Conservation (phyloP, 2,329 filamentous ascomycete species). For the Pseudovirgaria hyperparasitica region DNA sequence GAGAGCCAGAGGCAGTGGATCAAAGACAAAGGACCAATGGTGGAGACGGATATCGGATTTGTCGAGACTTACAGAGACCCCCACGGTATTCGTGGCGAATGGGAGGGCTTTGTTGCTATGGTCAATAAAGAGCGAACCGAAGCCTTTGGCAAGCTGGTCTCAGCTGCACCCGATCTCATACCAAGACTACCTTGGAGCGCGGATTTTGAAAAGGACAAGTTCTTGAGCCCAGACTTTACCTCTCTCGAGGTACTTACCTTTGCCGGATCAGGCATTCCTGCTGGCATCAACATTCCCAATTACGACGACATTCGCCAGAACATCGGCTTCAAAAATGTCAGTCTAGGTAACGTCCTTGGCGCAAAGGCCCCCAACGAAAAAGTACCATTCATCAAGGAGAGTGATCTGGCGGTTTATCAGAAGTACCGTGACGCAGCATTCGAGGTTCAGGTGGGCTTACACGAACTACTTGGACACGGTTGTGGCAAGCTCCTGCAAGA, state of each 20-base stretch:
- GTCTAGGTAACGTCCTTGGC: constrained; percentile 80
- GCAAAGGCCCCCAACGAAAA: constrained; percentile 88
- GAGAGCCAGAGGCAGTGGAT: constrained; percentile 41
- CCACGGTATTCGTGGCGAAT: constrained; percentile 40
- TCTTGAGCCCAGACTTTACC: constrained; percentile 90
- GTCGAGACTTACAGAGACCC: constrained; percentile 44
- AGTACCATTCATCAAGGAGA: constrained; percentile 74
- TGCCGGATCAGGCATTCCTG: constrained; percentile 46
- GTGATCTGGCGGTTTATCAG: constrained; percentile 65
- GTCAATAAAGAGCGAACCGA: constrained; percentile 85
- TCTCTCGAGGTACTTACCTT: constrained; percentile 86
- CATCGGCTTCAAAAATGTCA: constrained; percentile 86
- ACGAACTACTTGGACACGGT: constrained; percentile 80
- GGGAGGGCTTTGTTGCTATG: constrained; percentile 42
- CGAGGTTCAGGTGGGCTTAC: constrained; percentile 89
- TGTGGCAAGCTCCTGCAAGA: constrained; percentile 92
- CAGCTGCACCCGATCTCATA: constrained; percentile 69
- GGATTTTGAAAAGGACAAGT: constrained; percentile 93
- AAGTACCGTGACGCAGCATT: constrained; percentile 80
- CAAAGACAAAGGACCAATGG: constrained; percentile 36
- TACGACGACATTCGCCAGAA: constrained; percentile 49
- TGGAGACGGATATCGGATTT: constrained; percentile 42
- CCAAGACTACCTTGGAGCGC: constrained; percentile 77
- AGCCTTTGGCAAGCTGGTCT: constrained; percentile 76
- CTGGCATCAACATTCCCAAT: constrained; percentile 49